Base-by-base conservation (phyloP, 208 protist genomes). In the Trypanosoma boissoni region DNA sequence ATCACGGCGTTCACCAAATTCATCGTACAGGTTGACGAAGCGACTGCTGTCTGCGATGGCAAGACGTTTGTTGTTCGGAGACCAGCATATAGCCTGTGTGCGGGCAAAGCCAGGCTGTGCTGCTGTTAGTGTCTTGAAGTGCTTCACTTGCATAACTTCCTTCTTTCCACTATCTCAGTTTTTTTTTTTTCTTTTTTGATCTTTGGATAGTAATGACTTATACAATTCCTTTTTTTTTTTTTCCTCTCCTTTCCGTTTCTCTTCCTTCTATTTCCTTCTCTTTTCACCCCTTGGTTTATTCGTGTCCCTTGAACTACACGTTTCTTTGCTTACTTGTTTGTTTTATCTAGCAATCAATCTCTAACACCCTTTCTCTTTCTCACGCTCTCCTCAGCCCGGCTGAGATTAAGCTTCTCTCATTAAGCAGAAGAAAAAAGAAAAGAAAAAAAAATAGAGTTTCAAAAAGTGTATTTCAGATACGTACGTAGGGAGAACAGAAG, bases 11-110 rank as follows among this genome's bases (percentile, higher is more conserved):
- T 97, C 94, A 23, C 94, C 94, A 59, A 70, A 78, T 60, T 99
- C 97, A 53, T 99, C 97, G 72, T 89, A 99, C 9, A 99, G 83
- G 39, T 97, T 77, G 9, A 99, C 83, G 23, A 91, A 78, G 16
- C 92, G 84, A 43, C 85, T 78, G 28, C 71, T 70, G 56, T 97
- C 93, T 8, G 88, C 87, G 12, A 97, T 83, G 12, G 96, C 97
- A 21, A 98, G 79, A 3, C 91, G 78, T 64, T 93, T 89, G 74
- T 97, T 97, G 78, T 98, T 98, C 10, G 93, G 75, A 7, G 95
- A 96, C 91, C 96, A 98, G 54, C 72, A 82, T 8, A 97, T 86
- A 26, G 92, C 80, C 51, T 96, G 94, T 32, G 94, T 84, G 46
- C 96, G 95, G 9, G 87, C 81, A 34, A 96, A 74, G 42, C 72